These are phyloP conservation scores for Spiromastix sp. DNA, from an alignment of 2,329 filamentous ascomycete genomes.

Conservation along the genomic window DNA sequence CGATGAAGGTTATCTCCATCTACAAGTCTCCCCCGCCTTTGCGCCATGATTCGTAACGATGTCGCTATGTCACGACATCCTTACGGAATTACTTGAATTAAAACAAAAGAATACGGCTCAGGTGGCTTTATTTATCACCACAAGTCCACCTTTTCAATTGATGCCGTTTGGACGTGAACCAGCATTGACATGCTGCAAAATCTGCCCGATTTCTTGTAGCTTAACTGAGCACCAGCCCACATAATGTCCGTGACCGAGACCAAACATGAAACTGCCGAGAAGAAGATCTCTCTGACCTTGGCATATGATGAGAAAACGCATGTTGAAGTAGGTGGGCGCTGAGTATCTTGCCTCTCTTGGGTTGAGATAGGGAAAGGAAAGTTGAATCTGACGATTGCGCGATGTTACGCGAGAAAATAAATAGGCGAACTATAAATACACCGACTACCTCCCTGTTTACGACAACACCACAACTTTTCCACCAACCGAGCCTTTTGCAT, in stretches of 20 bases:
- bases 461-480: slow-evolving; percentile 28
- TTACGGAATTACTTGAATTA: not conserved
- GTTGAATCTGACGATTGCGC: not conserved
- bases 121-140: not conserved
- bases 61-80: not conserved
- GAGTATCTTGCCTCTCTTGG: not conserved
- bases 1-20: not conserved
- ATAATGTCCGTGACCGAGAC: not conserved
- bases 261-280: not conserved
- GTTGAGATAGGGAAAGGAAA: not conserved
- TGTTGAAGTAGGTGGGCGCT: not conserved
- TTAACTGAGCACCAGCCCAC: too few species aligned
- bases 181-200: too few species aligned
- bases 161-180: not conserved
- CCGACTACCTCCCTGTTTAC: slow-evolving; percentile 25
- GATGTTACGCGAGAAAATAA: too few species aligned
- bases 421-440: slow-evolving; percentile 28
- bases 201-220: too few species aligned
- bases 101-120: not conserved
- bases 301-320: slow-evolving; percentile 1
- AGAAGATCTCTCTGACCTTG: not conserved
- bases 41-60: not conserved
- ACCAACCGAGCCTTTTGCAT: slow-evolving; percentile 31
- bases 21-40: not conserved
- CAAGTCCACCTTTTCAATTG: not conserved